Conservation (phyloP, 1,139 yeast genomes). For the Hansenula lynferdii region DNA sequence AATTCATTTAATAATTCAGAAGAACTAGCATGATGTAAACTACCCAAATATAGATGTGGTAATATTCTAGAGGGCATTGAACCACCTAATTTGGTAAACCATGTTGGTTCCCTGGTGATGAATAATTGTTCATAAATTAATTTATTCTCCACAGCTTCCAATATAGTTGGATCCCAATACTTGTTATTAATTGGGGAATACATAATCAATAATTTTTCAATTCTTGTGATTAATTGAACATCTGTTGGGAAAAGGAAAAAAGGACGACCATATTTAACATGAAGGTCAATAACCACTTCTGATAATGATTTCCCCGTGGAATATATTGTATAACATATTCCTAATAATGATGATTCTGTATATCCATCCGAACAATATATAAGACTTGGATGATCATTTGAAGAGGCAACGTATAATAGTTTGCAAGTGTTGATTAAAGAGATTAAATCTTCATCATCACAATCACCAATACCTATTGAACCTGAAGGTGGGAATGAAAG, state of each 20-base stretch:
- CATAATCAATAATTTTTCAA: constrained; percentile 54
- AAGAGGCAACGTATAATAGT: constrained; percentile 41
- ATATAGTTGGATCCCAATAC: constrained; percentile 6
- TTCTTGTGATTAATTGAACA: constrained; percentile 54
- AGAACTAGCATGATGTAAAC: constrained; percentile 76
- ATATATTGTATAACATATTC: constrained; percentile 68
- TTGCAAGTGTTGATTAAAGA: constrained; percentile 63
- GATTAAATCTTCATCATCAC: constrained; percentile 44
- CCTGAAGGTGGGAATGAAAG: constrained; percentile 84
- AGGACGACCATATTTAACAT: constrained; percentile 63
- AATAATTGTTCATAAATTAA: constrained; percentile 16
- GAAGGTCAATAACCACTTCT: constrained; percentile 53
- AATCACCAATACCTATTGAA: constrained; percentile 67
- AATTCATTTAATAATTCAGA: constrained; percentile 56
- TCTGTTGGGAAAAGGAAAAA: constrained; percentile 81
- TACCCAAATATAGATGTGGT: constrained; percentile 84
- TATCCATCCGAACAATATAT: constrained; percentile 89
- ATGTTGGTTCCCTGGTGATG: constrained; percentile 8
- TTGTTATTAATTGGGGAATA: constrained; percentile 41
- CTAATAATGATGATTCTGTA: constrained; percentile 79
- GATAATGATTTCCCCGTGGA: constrained; percentile 46
- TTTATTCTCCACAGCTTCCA: constrained; percentile 14
- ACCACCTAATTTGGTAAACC: constrained; percentile 29
- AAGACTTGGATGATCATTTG: constrained; percentile 29
- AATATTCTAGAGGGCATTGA: constrained; percentile 51